These are phyloP conservation scores for Didymella lethalis DNA, from an alignment of 2,329 filamentous ascomycete species.

Conservation along the genomic window DNA sequence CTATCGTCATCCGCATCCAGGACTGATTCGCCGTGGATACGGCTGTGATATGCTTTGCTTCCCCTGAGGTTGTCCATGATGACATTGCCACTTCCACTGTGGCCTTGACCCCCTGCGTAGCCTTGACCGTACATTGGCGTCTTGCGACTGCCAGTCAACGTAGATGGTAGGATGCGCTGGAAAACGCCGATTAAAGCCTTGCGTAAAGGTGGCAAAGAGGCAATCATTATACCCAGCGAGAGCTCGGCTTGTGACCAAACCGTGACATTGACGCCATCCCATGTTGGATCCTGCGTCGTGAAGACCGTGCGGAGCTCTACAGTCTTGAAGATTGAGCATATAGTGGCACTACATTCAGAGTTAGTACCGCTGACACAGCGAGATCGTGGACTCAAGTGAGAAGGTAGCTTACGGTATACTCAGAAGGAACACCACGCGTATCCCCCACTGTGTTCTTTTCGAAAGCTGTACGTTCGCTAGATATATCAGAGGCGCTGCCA, in stretches of 20 bases:
- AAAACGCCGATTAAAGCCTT: slow-evolving; percentile 34
- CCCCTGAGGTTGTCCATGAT: slow-evolving; percentile 6
- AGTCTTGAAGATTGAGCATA: slow-evolving; percentile 41
- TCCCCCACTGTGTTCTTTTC: slow-evolving; percentile 36
- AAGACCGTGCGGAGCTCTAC: slow-evolving; percentile 32
- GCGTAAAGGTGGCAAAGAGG: slow-evolving; percentile 35
- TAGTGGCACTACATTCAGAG: slow-evolving; percentile 28
- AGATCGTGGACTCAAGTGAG: too few species aligned
- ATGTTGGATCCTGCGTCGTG: slow-evolving; percentile 35
- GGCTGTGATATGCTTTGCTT: slow-evolving; percentile 34
- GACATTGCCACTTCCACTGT: slow-evolving; percentile 1
- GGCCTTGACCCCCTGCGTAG: slow-evolving; percentile 11
- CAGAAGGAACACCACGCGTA: slow-evolving; percentile 40
- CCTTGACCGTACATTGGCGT: slow-evolving; percentile 15
- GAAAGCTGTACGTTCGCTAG: slow-evolving; percentile 34
- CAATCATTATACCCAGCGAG: slow-evolving; percentile 32
- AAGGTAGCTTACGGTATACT: slow-evolving; percentile 35
- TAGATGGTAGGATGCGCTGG: slow-evolving; percentile 25
- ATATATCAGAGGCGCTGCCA: slow-evolving; percentile 39
- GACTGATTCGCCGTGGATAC: slow-evolving; percentile 28
- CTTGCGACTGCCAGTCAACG: slow-evolving; percentile 7
- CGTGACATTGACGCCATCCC: slow-evolving; percentile 33
- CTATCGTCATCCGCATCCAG: slow-evolving; percentile 35
- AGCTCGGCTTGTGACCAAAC: slow-evolving; percentile 38
- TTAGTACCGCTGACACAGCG: background rate